Evolutionary conservation across 2,329 filamentous ascomycete genomes (phyloP).

Genomic region (Beauveria pseudobassiana): DNA sequence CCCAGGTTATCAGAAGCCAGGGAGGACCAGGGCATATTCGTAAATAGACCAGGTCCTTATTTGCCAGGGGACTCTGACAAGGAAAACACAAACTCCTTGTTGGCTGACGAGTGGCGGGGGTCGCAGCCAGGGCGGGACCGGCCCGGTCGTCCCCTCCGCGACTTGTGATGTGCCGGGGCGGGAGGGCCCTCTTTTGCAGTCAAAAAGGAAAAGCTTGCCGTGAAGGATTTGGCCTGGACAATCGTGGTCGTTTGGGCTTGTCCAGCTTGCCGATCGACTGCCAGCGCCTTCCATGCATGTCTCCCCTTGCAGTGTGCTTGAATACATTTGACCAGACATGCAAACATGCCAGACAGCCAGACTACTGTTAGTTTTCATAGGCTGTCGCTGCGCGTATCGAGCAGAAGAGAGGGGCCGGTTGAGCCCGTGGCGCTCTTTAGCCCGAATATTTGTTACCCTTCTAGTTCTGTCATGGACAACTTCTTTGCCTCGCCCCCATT

Average conservation of each 20-base stretch:
- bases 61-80: background rate
- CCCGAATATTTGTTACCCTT: too few relatives aligned
- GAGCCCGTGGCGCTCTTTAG: too few relatives aligned
- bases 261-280: background rate
- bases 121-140: background rate
- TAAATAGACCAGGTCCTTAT: background rate
- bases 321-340: background rate
- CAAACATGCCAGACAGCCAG: too few relatives aligned
- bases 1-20: too few relatives aligned
- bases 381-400: too few relatives aligned
- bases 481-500: too few relatives aligned
- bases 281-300: background rate
- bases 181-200: background rate
- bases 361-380: too few relatives aligned
- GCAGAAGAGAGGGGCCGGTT: too few relatives aligned
- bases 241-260: background rate
- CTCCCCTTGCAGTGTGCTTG: background rate
- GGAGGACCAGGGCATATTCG: background rate
- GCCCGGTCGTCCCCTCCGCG: background rate
- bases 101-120: background rate
- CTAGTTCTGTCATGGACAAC: background rate
- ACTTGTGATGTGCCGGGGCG: background rate
- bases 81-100: background rate
- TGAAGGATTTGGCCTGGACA: background rate
- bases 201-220: background rate